Evolutionary conservation across 345 rosid genomes (phyloP), one percentile per base, ranked within the genome.

Genomic region (Camelina laxa): DNA sequence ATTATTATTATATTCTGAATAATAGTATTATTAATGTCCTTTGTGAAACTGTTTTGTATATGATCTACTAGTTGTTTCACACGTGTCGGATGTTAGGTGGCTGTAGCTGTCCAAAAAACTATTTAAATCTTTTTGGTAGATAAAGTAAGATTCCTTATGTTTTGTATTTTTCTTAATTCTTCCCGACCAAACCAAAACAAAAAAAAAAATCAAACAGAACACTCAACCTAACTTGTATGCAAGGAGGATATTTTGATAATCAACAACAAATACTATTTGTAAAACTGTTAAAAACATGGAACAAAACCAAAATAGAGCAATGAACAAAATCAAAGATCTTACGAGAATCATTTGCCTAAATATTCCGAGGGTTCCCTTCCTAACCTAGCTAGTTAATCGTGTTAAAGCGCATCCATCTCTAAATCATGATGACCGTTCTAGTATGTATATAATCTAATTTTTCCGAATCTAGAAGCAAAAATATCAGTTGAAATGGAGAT

Each of bases 91-190:
- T 59, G 69, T 51, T 78, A 51, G 69, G 77, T 72, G 73, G 77
- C 6, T 60, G 59, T 51, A 59, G 64, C 42, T 65, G 73, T 65
- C 68, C n/a, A 58, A 64, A 69, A 27, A 9, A 9, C 17, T 55
- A 35, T 36, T 48, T 71, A 39, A 30, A 42, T 54, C 6, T 61
- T 70, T 42, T 58, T 39, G 7, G 41, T 71, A 77, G 42, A 64
- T 65, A 77, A 79, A 76, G 76, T 21, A 65, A 88, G 92, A 88
- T 91, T 89, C 94, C 84, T 38, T 73, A 78, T 86, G 91, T 86
- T 86, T 86, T 91, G 87, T 84, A 75, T 59, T 86, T 80, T 88
- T 83, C 75, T 75, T 68, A n/a, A 58, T 75, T 85, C 73, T 65
- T 75, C 84, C 89, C 90, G 85, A 86, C 89, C 82, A 76, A 55